A percentile compares a stretch with the other conserved stretches of the same genome.
These are phyloP conservation scores for Penicillium expansum DNA, from an alignment of 2,329 filamentous ascomycete genomes.

Conservation along the genomic window DNA sequence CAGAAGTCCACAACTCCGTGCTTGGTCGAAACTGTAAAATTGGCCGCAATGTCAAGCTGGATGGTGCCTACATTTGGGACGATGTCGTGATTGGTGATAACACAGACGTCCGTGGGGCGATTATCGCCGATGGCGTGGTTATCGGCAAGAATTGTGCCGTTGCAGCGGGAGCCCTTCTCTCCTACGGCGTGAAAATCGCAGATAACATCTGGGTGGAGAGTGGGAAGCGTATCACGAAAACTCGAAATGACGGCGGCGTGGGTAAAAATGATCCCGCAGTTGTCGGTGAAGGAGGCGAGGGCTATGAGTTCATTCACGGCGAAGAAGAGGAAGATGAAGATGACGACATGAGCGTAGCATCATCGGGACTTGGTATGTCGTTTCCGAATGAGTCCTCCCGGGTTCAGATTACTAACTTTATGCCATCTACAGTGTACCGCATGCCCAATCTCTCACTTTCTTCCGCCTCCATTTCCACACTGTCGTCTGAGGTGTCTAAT, in stretches of 20 bases:
- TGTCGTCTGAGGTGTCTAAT: slow-evolving; percentile 56
- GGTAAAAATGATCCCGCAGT: slow-evolving; percentile 50
- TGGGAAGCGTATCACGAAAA: slow-evolving; percentile 45
- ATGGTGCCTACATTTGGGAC: slow-evolving; percentile 86
- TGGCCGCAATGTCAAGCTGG: slow-evolving; percentile 75
- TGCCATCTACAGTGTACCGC: slow-evolving; percentile 46
- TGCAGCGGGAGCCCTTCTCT: slow-evolving; percentile 71
- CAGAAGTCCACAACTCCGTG: slow-evolving; percentile 68
- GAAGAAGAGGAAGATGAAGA: slow-evolving; percentile 62
- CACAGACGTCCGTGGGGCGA: slow-evolving; percentile 65
- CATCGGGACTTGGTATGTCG: slow-evolving; percentile 38
- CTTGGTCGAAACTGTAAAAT: slow-evolving; percentile 84
- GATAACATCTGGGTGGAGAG: slow-evolving; percentile 53
- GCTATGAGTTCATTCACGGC: slow-evolving; percentile 63
- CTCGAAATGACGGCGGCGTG: slow-evolving; percentile 44
- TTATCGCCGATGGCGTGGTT: slow-evolving; percentile 70
- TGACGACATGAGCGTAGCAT: slow-evolving; percentile 62
- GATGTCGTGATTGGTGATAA: slow-evolving; percentile 74
- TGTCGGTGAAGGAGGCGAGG: slow-evolving; percentile 59
- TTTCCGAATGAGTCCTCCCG: background rate
- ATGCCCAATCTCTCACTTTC: slow-evolving; percentile 48
- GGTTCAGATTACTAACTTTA: slow-evolving; percentile 11
- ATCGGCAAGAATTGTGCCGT: slow-evolving; percentile 71
- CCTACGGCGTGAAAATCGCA: slow-evolving; percentile 70
- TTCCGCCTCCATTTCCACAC: slow-evolving; percentile 60